Percentiles rank a stretch among this genome's conserved stretches.
Conservation (phyloP, 805 yeast species). For the Saccharomycopsis sp. region DNA sequence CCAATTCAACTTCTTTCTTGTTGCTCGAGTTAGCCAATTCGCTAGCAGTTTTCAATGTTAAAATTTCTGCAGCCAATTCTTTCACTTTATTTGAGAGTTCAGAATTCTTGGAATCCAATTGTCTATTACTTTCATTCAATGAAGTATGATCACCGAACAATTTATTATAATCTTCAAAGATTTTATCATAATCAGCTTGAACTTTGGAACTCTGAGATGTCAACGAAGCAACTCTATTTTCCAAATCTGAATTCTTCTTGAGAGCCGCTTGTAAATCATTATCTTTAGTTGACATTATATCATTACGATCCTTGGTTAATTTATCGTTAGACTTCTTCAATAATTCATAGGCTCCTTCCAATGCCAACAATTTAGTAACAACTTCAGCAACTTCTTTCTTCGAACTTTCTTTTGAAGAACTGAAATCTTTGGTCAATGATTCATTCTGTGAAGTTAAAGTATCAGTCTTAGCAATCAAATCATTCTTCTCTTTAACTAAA, state of each 20-base stretch:
- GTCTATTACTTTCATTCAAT: constrained; percentile 11
- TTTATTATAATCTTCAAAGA: constrained; percentile 13
- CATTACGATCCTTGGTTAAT: not conserved
- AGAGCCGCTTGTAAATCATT: constrained; percentile 1
- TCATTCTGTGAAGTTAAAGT: constrained; percentile 1
- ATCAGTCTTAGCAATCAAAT: not conserved
- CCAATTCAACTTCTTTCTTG: not conserved
- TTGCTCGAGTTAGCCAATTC: not conserved
- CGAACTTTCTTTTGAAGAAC: not conserved
- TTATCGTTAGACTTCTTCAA: not conserved
- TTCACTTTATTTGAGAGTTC: not conserved
- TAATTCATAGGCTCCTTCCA: not conserved
- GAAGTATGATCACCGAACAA: constrained; percentile 16
- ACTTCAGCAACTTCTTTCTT: not conserved
- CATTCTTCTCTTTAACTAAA: not conserved
- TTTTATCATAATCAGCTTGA: not conserved
- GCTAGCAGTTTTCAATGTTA: not conserved
- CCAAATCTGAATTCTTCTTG: constrained; percentile 3
- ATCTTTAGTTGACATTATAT: not conserved
- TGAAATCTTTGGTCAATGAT: not conserved
- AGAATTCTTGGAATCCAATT: constrained; percentile 3
- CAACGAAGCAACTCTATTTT: not conserved
- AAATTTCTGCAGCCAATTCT: constrained; percentile 1
- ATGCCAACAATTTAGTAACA: not conserved
- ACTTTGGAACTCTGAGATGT: not conserved